Percentiles rank a stretch among this genome's conserved stretches.
Evolutionary conservation across 23 red algal genomes (phyloP).

Genomic region (Pyropia haitanensis): DNA sequence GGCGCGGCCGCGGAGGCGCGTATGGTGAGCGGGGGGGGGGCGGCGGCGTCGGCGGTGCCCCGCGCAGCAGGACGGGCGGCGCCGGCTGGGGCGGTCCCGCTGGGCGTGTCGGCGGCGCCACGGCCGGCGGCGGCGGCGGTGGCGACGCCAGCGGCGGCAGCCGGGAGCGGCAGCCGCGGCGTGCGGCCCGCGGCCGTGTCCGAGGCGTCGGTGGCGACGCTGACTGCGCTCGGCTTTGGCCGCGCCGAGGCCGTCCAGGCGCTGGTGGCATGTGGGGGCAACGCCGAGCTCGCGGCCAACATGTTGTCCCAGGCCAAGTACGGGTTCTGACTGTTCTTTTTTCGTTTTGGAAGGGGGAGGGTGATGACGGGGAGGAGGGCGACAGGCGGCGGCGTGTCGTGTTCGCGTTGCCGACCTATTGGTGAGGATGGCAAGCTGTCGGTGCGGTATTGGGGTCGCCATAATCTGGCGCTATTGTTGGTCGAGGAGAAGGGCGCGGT

Average conservation of each 20-base stretch:
- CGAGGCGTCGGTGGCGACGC: not conserved
- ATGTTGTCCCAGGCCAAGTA: conserved; percentile 35
- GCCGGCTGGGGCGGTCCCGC: too few relatives aligned
- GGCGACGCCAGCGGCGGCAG: not conserved
- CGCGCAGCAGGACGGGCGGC: too few relatives aligned
- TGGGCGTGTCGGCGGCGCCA: not conserved
- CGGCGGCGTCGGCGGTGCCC: not conserved
- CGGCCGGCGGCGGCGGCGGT: not conserved
- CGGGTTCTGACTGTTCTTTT: conserved; percentile 22
- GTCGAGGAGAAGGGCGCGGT: too few relatives aligned
- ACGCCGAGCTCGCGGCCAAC: conserved; percentile 43
- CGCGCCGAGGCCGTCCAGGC: conserved; percentile 20
- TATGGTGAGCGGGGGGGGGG: not conserved
- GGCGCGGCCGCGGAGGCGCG: not conserved
- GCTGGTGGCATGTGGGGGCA: conserved; percentile 30
- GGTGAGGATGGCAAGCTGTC: too few relatives aligned
- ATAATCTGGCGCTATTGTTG: too few relatives aligned
- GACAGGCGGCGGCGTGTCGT: too few relatives aligned
- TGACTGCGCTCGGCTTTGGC: conserved; percentile 26
- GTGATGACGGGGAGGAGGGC: too few relatives aligned
- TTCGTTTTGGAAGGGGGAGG: too few relatives aligned
- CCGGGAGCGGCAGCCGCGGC: not conserved
- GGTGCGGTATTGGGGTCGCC: too few relatives aligned
- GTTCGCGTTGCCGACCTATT: too few relatives aligned
- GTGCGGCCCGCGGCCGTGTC: not conserved